A percentile compares a stretch with the other conserved stretches of the same genome.
Conservation (phyloP, 2,329 filamentous ascomycete genomes). For the Verticillium isaacii region DNA sequence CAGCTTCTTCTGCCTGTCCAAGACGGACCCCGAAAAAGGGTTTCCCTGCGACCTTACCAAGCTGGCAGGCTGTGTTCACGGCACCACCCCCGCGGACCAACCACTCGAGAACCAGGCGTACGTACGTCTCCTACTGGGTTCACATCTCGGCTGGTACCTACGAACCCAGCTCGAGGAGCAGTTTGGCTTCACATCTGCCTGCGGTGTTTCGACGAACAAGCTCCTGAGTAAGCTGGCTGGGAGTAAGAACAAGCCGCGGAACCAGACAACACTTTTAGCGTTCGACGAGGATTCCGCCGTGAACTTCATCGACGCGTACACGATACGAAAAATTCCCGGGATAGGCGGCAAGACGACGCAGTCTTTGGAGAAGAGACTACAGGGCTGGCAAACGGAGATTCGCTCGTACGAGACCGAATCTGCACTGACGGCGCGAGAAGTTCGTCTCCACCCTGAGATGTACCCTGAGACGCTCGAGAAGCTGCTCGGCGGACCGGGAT, state of each 20-base stretch:
- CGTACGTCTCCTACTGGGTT: slow-evolving; percentile 68
- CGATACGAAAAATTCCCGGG: slow-evolving; percentile 77
- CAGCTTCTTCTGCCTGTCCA: slow-evolving; percentile 78
- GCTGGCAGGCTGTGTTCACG: slow-evolving; percentile 57
- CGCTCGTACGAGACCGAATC: slow-evolving; percentile 10
- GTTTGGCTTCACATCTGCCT: slow-evolving; percentile 81
- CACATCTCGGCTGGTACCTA: slow-evolving; percentile 74
- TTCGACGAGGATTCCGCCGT: slow-evolving; percentile 53
- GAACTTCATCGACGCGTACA: slow-evolving; percentile 69
- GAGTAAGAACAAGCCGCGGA: slow-evolving; percentile 77
- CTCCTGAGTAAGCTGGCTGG: slow-evolving; percentile 81
- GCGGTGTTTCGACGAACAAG: slow-evolving; percentile 85
- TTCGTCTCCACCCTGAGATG: slow-evolving; percentile 60
- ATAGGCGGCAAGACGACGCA: slow-evolving; percentile 73
- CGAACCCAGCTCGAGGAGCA: slow-evolving; percentile 68
- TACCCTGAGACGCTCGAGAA: slow-evolving; percentile 60
- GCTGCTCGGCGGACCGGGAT: slow-evolving; percentile 65
- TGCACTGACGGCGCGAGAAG: slow-evolving; percentile 58
- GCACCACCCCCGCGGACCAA: slow-evolving; percentile 13
- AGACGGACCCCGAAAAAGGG: slow-evolving; percentile 69
- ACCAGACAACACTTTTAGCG: slow-evolving; percentile 78
- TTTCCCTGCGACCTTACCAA: slow-evolving; percentile 71
- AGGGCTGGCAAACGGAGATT: slow-evolving; percentile 2
- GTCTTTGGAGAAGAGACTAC: slow-evolving; percentile 30
- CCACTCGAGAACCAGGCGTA: slow-evolving; percentile 33